Evolutionary conservation across 73 alveolate species (phyloP).

Genomic region (Breviolum minutum): DNA sequence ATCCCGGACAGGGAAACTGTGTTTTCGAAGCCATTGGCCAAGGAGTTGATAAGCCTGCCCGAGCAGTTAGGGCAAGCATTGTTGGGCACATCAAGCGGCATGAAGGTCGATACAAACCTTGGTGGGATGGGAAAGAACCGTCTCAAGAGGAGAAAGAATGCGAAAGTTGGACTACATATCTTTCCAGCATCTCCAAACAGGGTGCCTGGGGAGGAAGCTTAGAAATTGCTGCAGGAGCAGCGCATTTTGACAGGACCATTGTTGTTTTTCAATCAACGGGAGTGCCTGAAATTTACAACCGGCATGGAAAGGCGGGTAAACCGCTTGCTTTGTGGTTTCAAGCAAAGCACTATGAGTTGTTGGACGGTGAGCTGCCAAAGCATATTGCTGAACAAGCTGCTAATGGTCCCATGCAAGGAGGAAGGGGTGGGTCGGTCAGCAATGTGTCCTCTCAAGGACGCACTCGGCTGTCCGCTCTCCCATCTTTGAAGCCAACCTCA

Average conservation of each 20-base stretch:
- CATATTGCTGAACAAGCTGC: not conserved
- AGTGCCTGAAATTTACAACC: not conserved
- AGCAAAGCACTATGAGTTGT: not conserved
- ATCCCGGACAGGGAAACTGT: slow-evolving; percentile 2
- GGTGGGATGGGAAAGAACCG: not conserved
- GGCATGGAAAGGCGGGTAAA: not conserved
- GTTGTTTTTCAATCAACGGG: not conserved
- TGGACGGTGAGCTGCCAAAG: not conserved
- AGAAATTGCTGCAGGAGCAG: not conserved
- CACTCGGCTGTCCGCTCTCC: not conserved
- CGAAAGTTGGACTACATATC: not conserved
- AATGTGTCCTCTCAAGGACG: not conserved
- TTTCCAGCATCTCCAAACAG: not conserved
- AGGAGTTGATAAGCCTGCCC: not conserved
- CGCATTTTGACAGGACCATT: not conserved
- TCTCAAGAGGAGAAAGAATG: not conserved
- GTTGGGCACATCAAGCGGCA: not conserved
- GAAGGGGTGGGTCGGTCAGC: not conserved
- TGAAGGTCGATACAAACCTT: not conserved
- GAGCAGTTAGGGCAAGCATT: not conserved
- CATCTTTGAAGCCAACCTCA: not conserved
- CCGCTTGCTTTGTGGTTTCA: not conserved
- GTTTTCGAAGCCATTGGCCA: not conserved
- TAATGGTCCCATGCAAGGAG: not conserved
- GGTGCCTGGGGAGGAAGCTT: slow-evolving; percentile 34